Base-by-base conservation (phyloP, 1,139 yeast species). In the Lodderomyces jiufengensis region DNA sequence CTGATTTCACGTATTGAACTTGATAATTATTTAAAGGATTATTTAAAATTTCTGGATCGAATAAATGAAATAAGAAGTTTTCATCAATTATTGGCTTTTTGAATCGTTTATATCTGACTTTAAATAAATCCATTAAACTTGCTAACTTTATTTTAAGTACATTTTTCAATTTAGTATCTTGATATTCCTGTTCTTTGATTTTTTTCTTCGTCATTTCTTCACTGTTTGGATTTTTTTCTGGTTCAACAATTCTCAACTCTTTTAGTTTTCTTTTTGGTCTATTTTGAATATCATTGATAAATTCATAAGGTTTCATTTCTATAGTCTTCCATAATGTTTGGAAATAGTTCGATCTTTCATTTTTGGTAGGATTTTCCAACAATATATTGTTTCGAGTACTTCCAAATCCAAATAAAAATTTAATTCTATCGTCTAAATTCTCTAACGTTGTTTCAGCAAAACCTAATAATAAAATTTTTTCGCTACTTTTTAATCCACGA, bases 21-120 rank as follows among this genome's bases (percentile, higher is more conserved):
- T 68, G 73, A 38, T 70, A 70, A 24, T 57, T 59, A 25, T 51
- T 51, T 26, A 59, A 42, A 0, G 76, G 77, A 35, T 66, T 68
- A 2, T 56, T 54, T 32, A 63, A 45, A 2, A 63, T 48, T 5
- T 59, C 52, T 1, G 84, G 80, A 42, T 84, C 95, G 57, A 90
- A 90, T 36, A 92, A 65, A 57, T 88, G 95, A 24, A 78, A 69
- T 36, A 92, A 63, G 13, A 73, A 67, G 21, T 73, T 63, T 44
- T 88, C 96, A 42, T 90, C 97, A 42, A 92, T 77, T 0, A 85
- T 73, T 0, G 99, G 97, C 52, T 90, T 92, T 50, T 80, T 83
- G 65, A 92, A 94, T 41, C 95, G 70, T 52, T 87, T 87, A 56
- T 92, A 92, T 34, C 97, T 72, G 39, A 69, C 79, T 50, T 90